Conservation (phyloP, 345 rosid genomes). For the Sonneratia alba region DNA sequence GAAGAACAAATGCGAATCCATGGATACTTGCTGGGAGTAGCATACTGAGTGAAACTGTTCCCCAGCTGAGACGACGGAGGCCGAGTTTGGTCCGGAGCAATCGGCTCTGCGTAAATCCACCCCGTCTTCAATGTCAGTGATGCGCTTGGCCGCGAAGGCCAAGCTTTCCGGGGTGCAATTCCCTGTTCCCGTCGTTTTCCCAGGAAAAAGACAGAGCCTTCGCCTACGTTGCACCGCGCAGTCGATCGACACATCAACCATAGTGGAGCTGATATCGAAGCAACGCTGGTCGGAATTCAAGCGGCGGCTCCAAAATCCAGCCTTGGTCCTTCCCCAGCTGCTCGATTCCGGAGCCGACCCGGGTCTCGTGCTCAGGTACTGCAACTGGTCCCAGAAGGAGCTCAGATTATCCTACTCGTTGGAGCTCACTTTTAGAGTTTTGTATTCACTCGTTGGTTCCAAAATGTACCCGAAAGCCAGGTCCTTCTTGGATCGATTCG, state of each 20-base stretch:
- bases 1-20: too few species aligned
- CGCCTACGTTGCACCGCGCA: constrained; percentile 17
- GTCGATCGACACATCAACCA: constrained; percentile 9
- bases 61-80: not conserved
- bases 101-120: not conserved
- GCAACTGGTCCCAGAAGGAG: constrained; percentile 45
- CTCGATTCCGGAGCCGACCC: constrained; percentile 47
- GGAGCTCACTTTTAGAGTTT: constrained; percentile 36
- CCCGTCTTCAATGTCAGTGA: not conserved
- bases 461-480: constrained; percentile 49
- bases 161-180: not conserved
- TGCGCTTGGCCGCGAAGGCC: not conserved
- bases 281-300: constrained; percentile 58
- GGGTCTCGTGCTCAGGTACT: constrained; percentile 45
- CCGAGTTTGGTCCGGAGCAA: not conserved
- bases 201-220: constrained; percentile 12
- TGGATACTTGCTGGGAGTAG: too few species aligned
- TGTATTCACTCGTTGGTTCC: constrained; percentile 35
- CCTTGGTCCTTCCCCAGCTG: constrained; percentile 29
- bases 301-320: constrained; percentile 24
- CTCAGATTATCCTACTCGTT: constrained; percentile 26
- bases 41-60: too few species aligned
- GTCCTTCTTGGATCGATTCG: constrained; percentile 57
- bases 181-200: constrained; percentile 1
- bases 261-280: constrained; percentile 38